A percentile compares a stretch with the other conserved stretches of the same genome.
phyloP scores from a whole-genome alignment of 352 stramenopile genomes.

The Poterioochromonas sp. region DNA sequence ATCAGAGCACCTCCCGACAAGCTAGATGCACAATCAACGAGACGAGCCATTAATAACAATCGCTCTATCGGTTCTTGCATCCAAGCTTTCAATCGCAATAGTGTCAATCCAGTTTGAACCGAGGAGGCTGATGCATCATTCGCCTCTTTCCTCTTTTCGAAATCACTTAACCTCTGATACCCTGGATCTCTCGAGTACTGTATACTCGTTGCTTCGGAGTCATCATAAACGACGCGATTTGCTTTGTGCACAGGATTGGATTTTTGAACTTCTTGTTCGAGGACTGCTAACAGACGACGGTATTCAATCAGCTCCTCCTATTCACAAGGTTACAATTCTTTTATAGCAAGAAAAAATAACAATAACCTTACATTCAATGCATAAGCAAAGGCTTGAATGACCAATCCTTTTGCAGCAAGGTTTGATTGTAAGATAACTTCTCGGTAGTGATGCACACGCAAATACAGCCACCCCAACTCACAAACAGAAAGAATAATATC shows the following conservation, averaged over 20 bases:
- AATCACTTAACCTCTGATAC: too few species aligned
- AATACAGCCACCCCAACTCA: conserved; percentile 68
- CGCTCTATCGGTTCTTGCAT: conserved; percentile 52
- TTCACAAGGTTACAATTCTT: not conserved
- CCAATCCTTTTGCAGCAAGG: conserved; percentile 58
- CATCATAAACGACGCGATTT: not conserved
- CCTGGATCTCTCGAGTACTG: too few species aligned
- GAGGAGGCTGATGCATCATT: not conserved
- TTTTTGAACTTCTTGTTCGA: conserved; percentile 61
- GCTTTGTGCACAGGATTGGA: not conserved
- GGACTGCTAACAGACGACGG: conserved; percentile 70
- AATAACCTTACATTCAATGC: conserved; percentile 56
- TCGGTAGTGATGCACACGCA: conserved; percentile 64
- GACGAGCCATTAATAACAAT: conserved; percentile 66
- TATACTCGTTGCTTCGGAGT: not conserved
- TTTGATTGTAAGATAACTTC: conserved; percentile 54
- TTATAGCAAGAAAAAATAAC: not conserved
- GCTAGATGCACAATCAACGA: conserved; percentile 50
- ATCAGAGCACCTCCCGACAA: conserved; percentile 66
- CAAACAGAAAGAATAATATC: conserved; percentile 40
- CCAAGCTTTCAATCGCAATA: conserved; percentile 73
- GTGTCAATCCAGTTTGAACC: conserved; percentile 48
- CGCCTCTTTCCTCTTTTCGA: not conserved
- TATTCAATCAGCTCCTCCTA: conserved; percentile 63
- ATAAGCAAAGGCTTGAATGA: conserved; percentile 57